Percentiles rank a stretch among this genome's conserved stretches.
phyloP scores from a whole-genome alignment of 2,329 filamentous ascomycete species.

The Fusarium burgessii region DNA sequence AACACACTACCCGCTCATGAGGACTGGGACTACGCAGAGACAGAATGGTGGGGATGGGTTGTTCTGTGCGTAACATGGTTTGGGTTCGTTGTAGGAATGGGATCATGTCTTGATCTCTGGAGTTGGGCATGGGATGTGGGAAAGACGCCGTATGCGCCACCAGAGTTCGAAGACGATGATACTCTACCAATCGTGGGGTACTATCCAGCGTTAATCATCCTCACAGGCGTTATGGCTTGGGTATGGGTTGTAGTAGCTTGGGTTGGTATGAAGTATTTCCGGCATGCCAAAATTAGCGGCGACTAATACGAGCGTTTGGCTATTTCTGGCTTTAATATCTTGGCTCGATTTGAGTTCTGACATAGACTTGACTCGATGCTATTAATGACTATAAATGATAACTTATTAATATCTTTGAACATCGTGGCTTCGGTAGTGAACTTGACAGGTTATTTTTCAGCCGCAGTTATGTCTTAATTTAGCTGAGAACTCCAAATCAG shows the following conservation, averaged over 20 bases:
- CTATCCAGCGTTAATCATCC: constrained; percentile 92
- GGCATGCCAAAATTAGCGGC: constrained; percentile 89
- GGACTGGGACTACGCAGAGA: constrained; percentile 92
- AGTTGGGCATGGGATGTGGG: constrained; percentile 99
- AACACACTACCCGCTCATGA: constrained; percentile 62
- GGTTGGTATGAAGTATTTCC: constrained; percentile 99
- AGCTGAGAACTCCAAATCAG: constrained; percentile 10
- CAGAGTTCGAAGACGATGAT: constrained; percentile 93
- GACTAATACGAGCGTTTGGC: constrained; percentile 62
- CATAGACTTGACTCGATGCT: neutral
- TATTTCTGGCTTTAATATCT: neutral
- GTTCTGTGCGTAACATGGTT: constrained; percentile 92
- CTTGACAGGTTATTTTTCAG: neutral
- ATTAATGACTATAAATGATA: constrained; percentile 29
- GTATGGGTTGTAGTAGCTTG: constrained; percentile 98
- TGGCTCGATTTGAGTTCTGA: constrained; percentile 14
- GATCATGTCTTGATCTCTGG: constrained; percentile 94
- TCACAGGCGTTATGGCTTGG: constrained; percentile 97
- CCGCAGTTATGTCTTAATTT: constrained; percentile 4
- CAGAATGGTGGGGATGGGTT: constrained; percentile 98
- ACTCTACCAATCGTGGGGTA: constrained; percentile 97
- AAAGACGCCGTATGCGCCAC: constrained; percentile 93
- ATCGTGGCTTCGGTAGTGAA: neutral
- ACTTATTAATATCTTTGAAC: neutral
- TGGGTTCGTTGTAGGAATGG: constrained; percentile 97